Evolutionary conservation across 2,329 filamentous ascomycete genomes (phyloP).

Genomic region (Arthrinium puccinioides): DNA sequence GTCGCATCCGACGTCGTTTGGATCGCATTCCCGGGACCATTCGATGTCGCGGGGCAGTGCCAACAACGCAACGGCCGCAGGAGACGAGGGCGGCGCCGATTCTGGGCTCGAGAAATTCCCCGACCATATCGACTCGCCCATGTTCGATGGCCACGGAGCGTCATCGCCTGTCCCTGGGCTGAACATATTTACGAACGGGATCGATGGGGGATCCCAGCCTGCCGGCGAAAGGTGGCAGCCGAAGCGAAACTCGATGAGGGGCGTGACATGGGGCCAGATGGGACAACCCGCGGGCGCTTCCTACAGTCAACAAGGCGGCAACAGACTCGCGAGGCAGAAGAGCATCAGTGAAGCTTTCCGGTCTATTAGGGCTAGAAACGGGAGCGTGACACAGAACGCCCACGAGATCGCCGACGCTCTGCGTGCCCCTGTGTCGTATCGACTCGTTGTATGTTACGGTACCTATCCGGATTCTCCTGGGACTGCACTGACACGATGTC

Average conservation of each 20-base stretch:
- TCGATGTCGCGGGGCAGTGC: constrained; percentile 17
- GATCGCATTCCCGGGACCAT: constrained; percentile 21
- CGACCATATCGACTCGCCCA: constrained; percentile 24
- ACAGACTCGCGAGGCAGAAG: constrained; percentile 66
- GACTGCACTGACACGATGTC: constrained; percentile 14
- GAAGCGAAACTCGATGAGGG: constrained; percentile 18
- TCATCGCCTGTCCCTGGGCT: constrained; percentile 12
- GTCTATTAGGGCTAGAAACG: constrained; percentile 71
- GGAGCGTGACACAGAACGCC: constrained; percentile 85
- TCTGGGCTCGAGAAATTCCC: constrained; percentile 26
- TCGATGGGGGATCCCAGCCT: constrained; percentile 20
- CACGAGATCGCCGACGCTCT: constrained; percentile 89
- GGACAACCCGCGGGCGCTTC: constrained; percentile 16
- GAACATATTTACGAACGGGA: constrained; percentile 22
- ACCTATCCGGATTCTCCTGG: not conserved
- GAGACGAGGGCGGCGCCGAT: constrained; percentile 15
- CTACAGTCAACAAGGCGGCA: constrained; percentile 22
- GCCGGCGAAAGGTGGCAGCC: constrained; percentile 23
- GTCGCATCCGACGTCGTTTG: constrained; percentile 24
- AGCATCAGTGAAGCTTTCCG: constrained; percentile 84
- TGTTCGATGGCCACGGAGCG: constrained; percentile 19
- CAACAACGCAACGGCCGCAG: constrained; percentile 12
- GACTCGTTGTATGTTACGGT: constrained; percentile 62
- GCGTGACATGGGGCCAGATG: constrained; percentile 19
- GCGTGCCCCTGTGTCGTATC: constrained; percentile 81